Conservation (phyloP, 352 stramenopile species). For the Globisporangium rhizosaccharum region DNA sequence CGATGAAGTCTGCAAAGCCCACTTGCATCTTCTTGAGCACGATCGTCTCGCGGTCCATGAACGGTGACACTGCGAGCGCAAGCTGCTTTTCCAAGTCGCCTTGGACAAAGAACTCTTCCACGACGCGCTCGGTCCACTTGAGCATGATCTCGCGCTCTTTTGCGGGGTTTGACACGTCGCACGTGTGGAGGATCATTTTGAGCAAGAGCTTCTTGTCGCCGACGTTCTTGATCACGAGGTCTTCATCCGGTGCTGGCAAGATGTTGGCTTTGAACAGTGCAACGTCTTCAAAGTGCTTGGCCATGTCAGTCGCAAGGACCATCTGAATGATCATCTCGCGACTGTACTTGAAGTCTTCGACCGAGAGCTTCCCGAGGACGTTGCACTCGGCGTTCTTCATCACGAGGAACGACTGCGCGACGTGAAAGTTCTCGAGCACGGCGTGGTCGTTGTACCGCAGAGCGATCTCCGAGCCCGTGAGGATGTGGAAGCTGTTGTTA, state of each 20-base stretch:
- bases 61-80: constrained; percentile 84
- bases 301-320: constrained; percentile 89
- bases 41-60: constrained; percentile 91
- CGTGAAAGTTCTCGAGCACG: constrained; percentile 87
- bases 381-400: constrained; percentile 88
- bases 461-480: constrained; percentile 79
- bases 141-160: constrained; percentile 87
- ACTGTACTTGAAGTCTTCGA: constrained; percentile 81
- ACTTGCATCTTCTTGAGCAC: constrained; percentile 92
- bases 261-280: constrained; percentile 88
- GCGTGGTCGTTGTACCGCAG: constrained; percentile 87
- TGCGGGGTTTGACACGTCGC: constrained; percentile 93
- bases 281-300: constrained; percentile 86
- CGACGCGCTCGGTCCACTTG: constrained; percentile 90
- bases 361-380: constrained; percentile 65
- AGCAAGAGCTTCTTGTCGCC: constrained; percentile 86
- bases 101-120: constrained; percentile 95
- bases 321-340: constrained; percentile 89
- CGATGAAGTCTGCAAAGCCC: constrained; percentile 94
- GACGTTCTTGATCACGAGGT: constrained; percentile 74
- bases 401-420: constrained; percentile 85
- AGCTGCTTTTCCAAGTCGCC: constrained; percentile 94
- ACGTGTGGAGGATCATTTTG: constrained; percentile 89
- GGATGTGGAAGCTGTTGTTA: constrained; percentile 90
- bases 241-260: constrained; percentile 49